Base-by-base conservation (phyloP, 257 asterid genomes). In the Cinchona pubescens region DNA sequence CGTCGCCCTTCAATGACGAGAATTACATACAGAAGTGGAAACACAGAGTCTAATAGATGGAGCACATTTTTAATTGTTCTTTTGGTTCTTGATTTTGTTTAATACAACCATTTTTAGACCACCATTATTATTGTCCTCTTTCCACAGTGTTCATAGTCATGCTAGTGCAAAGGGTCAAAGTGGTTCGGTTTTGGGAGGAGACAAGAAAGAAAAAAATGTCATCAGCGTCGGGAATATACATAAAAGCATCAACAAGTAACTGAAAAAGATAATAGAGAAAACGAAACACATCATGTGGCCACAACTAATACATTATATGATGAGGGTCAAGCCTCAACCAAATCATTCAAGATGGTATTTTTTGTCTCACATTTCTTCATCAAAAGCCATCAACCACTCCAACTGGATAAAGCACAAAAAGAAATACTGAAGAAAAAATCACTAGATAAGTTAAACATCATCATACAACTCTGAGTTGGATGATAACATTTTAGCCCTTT, bases 281-380 rank as follows among this genome's bases (percentile, higher is more conserved):
- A 46, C 12, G 29, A 62, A 64, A 64, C 80, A 58, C 25, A 14
- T 63, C 80, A 69, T 69, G 76, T 61, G 80, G 56, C 18, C n/a
- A 32, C 49, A 56, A 13, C 27, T 46, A 58, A 32, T 5, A 43
- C 29, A 73, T 37, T 46, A 5, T 46, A n/a, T 7, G 61, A 5
- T 46, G 10, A 25, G 49, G 71, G 19, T 59, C 32, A 4, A 9
- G 55, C 46, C 27, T 63, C 72, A 32, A 43, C n/a, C 48, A 45
- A 62, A 74, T 48, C 78, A 75, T 64, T 59, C 56, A 64, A 51
- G 49, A 65, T 59, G 66, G 66, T 16, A 56, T 15, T 61, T n/a
- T 42, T 15, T 38, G 35, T 34, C 64, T 11, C 43, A 49, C 46
- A 65, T 37, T n/a, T 63, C 72, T 25, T 53, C n/a, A 23, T 32